Conservation (phyloP, 148 eudicot species). For the Nepenthes gracilis region DNA sequence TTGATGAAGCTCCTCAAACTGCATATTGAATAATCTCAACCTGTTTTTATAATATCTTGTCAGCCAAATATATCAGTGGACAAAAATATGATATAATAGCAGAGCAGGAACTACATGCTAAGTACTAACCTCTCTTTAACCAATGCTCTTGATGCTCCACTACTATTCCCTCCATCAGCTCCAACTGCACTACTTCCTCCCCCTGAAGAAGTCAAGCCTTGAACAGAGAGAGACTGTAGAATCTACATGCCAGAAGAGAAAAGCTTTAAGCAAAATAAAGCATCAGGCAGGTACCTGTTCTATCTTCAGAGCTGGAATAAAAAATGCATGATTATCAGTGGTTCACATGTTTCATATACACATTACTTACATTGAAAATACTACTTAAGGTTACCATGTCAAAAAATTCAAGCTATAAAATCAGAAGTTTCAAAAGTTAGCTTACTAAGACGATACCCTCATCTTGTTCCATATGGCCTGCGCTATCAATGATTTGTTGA, state of each 20-base stretch:
- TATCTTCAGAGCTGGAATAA: neutral
- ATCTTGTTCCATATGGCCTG: too few species aligned
- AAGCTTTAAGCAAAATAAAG: neutral
- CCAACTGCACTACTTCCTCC: constrained; percentile 45
- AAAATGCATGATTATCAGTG: neutral
- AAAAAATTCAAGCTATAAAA: too few species aligned
- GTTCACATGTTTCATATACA: too few species aligned
- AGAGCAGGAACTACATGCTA: too few species aligned
- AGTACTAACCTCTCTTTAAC: constrained; percentile 72
- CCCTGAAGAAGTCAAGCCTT: constrained; percentile 85
- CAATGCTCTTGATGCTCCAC: constrained; percentile 85
- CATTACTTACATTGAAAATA: too few species aligned
- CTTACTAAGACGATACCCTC: too few species aligned
- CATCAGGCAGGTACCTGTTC: neutral
- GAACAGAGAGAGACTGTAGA: constrained; percentile 69
- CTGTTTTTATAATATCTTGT: constrained; percentile 20
- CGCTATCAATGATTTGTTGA: too few species aligned
- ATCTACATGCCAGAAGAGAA: constrained; percentile 35
- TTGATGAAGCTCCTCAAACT: constrained; percentile 98
- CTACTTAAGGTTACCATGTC: too few species aligned
- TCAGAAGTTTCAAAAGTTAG: too few species aligned
- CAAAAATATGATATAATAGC: too few species aligned
- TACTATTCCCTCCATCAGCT: constrained; percentile 78
- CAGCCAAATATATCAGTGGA: neutral
- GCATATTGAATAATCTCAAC: constrained; percentile 70